Evolutionary conservation across 345 rosid genomes (phyloP), one percentile per base, ranked within the genome.

Genomic region (Laguncularia racemosa): DNA sequence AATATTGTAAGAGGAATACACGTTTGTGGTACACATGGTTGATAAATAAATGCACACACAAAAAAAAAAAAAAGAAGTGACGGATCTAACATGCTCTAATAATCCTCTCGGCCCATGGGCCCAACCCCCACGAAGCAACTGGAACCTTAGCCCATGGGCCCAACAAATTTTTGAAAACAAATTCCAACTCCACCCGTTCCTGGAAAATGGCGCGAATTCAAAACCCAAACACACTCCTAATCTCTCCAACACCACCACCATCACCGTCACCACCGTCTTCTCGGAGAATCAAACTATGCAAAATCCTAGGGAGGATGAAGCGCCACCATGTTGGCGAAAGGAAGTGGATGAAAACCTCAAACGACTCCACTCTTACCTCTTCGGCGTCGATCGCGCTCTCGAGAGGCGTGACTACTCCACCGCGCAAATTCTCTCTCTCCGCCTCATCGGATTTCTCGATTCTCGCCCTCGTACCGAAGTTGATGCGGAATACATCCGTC

Each of bases 381-480:
- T 86, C 68, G 97, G 98, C 16, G 82, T 79, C 66, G 98, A 89
- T 53, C 64, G 68, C 23, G 88, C 83, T 51, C 76, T 83, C 21
- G 88, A 84, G 73, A 82, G 75, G 64, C 70, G 78, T 53, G 91
- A 89, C 63, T 89, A 75, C 76, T 59, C 88, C 14, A 56, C 97
- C 8, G 93, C 96, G 16, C 81, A 77, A 21, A 55, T 86, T 59
- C 82, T 92, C 59, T 79, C 82, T 23, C 97, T 89, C 63, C 86
- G 85, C 2, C 98, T 92, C 58, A 65, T 89, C 57, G 98, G 98
- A 65, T 89, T 92, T 73, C 86, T 92, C 56, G 95, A 86, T 69
- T 92, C 97, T 20, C 82, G 68, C 52, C 73, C 88, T 53, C 74
- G 63, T 23, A 72, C 84, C 5, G 84, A 81, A 11, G 55, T 33